These are phyloP conservation scores for Amanita pallidorosea DNA, from an alignment of 768 basidiomycete species.

Conservation along the genomic window DNA sequence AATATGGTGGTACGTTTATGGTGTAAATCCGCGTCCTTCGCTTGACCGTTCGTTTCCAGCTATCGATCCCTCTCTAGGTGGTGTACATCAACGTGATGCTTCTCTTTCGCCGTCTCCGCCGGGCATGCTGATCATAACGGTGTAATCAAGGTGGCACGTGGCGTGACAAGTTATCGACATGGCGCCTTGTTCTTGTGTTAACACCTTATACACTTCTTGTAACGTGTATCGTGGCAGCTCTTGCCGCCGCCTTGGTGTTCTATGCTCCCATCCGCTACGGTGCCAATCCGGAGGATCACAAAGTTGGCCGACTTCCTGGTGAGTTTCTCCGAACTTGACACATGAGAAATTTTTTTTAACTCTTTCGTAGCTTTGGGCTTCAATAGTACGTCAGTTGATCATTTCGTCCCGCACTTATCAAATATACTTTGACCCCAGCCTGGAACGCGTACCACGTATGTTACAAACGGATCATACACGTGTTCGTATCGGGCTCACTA, in stretches of 20 bases:
- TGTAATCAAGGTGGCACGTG: background rate
- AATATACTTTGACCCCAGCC: constrained; percentile 20
- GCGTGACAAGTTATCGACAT: background rate
- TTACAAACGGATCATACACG: background rate
- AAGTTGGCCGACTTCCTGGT: constrained; percentile 20
- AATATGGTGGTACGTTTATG: background rate
- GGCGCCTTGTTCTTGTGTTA: constrained; percentile 10
- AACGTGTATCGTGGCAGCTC: constrained; percentile 9
- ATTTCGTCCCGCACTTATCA: background rate
- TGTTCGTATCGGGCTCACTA: background rate
- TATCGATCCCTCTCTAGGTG: background rate
- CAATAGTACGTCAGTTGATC: constrained; percentile 36
- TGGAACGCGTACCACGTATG: constrained; percentile 55
- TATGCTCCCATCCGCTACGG: background rate
- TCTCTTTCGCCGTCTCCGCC: background rate
- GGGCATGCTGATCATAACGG: background rate
- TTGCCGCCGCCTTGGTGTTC: constrained; percentile 7
- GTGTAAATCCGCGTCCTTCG: background rate
- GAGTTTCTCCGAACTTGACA: constrained; percentile 2
- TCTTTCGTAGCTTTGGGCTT: constrained; percentile 40
- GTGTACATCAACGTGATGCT: background rate
- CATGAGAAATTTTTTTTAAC: background rate
- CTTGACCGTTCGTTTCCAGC: background rate
- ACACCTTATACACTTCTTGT: constrained; percentile 14
- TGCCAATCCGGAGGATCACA: background rate